Evolutionary conservation across 2,329 filamentous ascomycete genomes (phyloP), one percentile per base, ranked within the genome.

Genomic region (Trichoderma pleuroti): DNA sequence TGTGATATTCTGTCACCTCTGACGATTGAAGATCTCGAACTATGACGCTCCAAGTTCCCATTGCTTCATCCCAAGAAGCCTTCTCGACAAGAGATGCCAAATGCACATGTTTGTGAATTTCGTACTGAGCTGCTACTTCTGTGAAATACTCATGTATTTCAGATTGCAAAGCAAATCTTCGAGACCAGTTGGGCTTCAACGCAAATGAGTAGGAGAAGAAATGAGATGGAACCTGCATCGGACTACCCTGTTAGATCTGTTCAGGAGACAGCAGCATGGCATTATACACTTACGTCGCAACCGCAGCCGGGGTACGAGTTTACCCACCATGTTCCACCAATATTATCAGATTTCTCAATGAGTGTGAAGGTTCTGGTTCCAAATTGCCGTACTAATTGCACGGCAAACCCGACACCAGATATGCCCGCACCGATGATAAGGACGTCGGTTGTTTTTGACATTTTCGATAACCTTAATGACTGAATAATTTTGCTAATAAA

Each of bases 171-270:
- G 76, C 75, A 65, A 74, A 78, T 7, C 71, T 74, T 26, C 73
- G 73, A 0, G 74, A 75, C 77, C 76, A 78, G 21, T 77, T 67
- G 2, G 77, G 76, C 6, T 78, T 78, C 3, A 75, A 46, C 1
- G 73, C 75, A 32, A 78, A 78, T 0, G 76, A 77, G 28, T 77
- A 78, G 0, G 76, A 77, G 14, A 75, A 78, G 64, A 77, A 77
- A 36, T 78, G 76, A 3, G 74, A 75, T 2, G 74, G 72, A 0
- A 77, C 76, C 75, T 77, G 14, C 12, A 60, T 36, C 6, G 12
- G 8, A 11, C 18, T 12, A 26, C n/a, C 11, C 10, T 6, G 24
- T 68, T 28, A 62, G 42, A 2, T 18, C 9, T 6, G 5, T 12
- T 7, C 30, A 5, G n/a, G 14, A 28, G 30, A 9, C 18, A 11